Percentiles rank a stretch among this genome's conserved stretches.
phyloP scores from a whole-genome alignment of 1,139 yeast genomes.

The Yamadazyma jaroonii region DNA sequence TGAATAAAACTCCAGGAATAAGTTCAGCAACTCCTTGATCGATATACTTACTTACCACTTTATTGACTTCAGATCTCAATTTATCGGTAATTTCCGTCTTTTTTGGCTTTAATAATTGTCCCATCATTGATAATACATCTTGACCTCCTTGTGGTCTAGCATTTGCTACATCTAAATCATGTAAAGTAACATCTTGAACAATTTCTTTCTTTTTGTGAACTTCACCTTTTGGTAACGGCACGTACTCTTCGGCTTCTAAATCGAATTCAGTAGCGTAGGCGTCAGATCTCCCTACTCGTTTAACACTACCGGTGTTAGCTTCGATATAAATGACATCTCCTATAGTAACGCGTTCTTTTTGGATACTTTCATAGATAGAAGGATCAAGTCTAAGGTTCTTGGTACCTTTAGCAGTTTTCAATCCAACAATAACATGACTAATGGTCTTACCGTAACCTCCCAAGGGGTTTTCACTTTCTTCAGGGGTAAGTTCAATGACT shows the following conservation, averaged over 20 bases:
- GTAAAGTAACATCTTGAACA: constrained; percentile 94
- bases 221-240: constrained; percentile 97
- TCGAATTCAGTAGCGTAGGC: constrained; percentile 98
- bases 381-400: constrained; percentile 92
- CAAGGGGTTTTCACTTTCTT: constrained; percentile 93
- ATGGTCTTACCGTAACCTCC: constrained; percentile 98
- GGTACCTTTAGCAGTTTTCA: constrained; percentile 95
- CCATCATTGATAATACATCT: constrained; percentile 98
- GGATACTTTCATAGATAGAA: constrained; percentile 91
- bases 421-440: constrained; percentile 89
- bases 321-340: constrained; percentile 98
- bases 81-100: constrained; percentile 99
- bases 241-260: constrained; percentile 97
- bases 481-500: constrained; percentile 93
- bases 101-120: constrained; percentile 91
- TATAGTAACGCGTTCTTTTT: constrained; percentile 88
- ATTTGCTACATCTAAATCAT: constrained; percentile 94
- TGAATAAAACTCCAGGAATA: constrained; percentile 95
- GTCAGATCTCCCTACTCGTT: constrained; percentile 96
- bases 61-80: constrained; percentile 87
- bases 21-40: constrained; percentile 98
- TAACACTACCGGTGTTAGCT: constrained; percentile 96
- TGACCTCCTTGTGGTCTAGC: constrained; percentile 99
- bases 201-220: constrained; percentile 98
- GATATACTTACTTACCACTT: constrained; percentile 91